Percentiles rank a stretch among this genome's conserved stretches.
These are phyloP conservation scores for Ilyonectria sp. DNA, from an alignment of 2,329 filamentous ascomycete genomes.

Conservation along the genomic window DNA sequence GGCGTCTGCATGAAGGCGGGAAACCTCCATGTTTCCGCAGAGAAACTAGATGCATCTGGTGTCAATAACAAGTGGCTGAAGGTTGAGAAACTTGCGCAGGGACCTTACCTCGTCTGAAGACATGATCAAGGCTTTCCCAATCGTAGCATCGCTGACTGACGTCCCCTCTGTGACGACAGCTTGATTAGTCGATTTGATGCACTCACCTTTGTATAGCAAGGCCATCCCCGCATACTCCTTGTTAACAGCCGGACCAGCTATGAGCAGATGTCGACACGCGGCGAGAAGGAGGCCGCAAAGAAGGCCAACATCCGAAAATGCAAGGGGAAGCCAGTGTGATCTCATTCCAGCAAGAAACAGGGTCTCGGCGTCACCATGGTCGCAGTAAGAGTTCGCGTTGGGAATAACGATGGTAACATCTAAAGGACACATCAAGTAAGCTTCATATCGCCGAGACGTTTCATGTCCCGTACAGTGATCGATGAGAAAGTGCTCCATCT, in stretches of 20 bases:
- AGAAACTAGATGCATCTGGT: background rate
- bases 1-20: constrained; percentile 6
- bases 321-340: constrained; percentile 6
- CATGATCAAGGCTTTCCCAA: constrained; percentile 8
- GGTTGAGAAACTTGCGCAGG: no score
- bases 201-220: background rate
- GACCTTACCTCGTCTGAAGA: constrained; percentile 3
- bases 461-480: constrained; percentile 4
- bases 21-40: background rate
- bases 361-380: background rate
- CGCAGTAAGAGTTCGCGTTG: background rate
- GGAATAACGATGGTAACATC: constrained; percentile 9
- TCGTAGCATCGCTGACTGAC: constrained; percentile 8
- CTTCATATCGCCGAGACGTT: background rate
- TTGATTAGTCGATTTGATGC: constrained; percentile 5
- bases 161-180: constrained; percentile 5
- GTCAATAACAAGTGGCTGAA: background rate
- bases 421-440: background rate
- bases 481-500: constrained; percentile 10
- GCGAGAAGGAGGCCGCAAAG: constrained; percentile 10
- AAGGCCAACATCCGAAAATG: constrained; percentile 6
- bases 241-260: no score
- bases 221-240: background rate
- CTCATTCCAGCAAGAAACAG: background rate
- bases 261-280: background rate